Base-by-base conservation (phyloP, 2,329 filamentous ascomycete genomes). In the Fusarium anthophilum region DNA sequence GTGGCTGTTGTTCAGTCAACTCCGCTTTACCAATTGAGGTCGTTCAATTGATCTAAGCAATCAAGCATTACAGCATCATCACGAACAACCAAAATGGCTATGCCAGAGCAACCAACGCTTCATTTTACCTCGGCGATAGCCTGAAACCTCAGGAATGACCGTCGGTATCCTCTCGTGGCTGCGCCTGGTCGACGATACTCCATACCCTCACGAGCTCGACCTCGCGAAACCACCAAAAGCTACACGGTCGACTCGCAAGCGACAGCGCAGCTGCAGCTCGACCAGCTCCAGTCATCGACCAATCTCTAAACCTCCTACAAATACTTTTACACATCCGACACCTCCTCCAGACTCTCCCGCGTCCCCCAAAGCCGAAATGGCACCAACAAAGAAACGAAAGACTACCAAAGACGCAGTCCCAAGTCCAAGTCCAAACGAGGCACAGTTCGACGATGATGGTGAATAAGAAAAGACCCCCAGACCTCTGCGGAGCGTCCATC, bases 71-170 rank as follows among this genome's bases (percentile, higher is more conserved):
- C 20, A 38, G 15, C 17, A 24, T 55, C 18, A 8, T 22, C 9
- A 3, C 14, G 5, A 45, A 28, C 11, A 11, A 5, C 13, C n/a
- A 17, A 30, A 6, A 63, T 56, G 43, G 3, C 8, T 14, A 24
- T 20, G 5, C 15, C 3, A 8, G 3, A 30, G 17, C 12, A 24
- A 1, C 28, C 6, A 2, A 13, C 15, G 26, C 20, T n/a, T 17
- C 17, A 3, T 14, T 2, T 0, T 41, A 0, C 8, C 37, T 4
- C 4, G 3, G 4, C 0, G 18, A 18, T 6, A 4, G 5, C 1
- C 5, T 24, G 1, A 30, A 9, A 6, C 11, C 20, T 14, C 15
- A 26, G 17, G 32, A 35, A 63, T 59, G 32, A 9, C n/a, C 43
- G 8, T 54, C 2, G 20, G 44, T 5, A 26, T 70, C 12, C 22